Percentiles rank a stretch among this genome's conserved stretches.
These are phyloP conservation scores for Kazachstania bromeliacearum DNA, from an alignment of 805 yeast species.

Conservation along the genomic window DNA sequence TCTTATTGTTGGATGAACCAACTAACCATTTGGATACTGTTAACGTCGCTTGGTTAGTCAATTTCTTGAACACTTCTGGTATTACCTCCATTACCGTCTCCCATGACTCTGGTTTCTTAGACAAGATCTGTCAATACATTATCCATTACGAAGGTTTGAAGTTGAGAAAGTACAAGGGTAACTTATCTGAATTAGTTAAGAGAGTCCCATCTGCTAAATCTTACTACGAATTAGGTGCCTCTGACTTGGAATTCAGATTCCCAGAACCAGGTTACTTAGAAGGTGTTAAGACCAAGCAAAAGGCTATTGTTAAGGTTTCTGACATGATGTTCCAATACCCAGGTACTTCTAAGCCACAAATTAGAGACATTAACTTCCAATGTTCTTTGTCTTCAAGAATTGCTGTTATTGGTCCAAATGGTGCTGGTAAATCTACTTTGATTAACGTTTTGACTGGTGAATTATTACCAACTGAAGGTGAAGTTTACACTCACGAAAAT, in stretches of 20 bases:
- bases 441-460: constrained; percentile 99
- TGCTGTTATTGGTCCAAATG: constrained; percentile 99
- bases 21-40: constrained; percentile 99
- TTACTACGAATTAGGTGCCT: constrained; percentile 97
- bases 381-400: constrained; percentile 98
- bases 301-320: constrained; percentile 97
- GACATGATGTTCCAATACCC: constrained; percentile 99
- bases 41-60: constrained; percentile 98
- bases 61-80: constrained; percentile 98
- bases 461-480: constrained; percentile 96
- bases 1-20: constrained; percentile 97
- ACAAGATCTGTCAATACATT: constrained; percentile 93
- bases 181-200: constrained; percentile 96
- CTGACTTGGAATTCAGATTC: constrained; percentile 93
- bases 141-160: constrained; percentile 99
- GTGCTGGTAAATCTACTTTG: constrained; percentile 99
- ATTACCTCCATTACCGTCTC: constrained; percentile 97
- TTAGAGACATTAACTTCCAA: constrained; percentile 88
- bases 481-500: constrained; percentile 98
- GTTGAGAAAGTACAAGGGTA: constrained; percentile 99
- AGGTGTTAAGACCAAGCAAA: constrained; percentile 99
- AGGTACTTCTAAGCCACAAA: constrained; percentile 96
- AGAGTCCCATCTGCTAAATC: constrained; percentile 98
- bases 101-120: constrained; percentile 99
- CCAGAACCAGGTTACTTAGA: constrained; percentile 99